Percentiles rank a stretch among this genome's conserved stretches.
Evolutionary conservation across 305 asterid species (phyloP).

Genomic region (Rubia balearica): DNA sequence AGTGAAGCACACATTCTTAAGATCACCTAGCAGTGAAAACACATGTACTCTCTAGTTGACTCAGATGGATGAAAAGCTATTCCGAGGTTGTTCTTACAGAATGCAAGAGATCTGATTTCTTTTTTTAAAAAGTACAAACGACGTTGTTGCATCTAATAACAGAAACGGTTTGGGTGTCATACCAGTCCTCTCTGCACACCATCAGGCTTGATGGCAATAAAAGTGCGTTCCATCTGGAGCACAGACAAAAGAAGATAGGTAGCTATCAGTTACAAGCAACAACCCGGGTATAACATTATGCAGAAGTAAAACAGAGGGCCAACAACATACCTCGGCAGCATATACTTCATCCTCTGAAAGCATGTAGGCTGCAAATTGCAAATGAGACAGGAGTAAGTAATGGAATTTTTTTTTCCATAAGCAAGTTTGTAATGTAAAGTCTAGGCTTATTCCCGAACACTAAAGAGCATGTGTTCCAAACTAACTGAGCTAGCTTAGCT

Average conservation of each 20-base stretch:
- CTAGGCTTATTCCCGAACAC: background rate
- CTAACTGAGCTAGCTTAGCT: background rate
- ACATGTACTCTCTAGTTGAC: background rate
- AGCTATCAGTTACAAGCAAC: constrained; percentile 22
- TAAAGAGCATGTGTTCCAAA: background rate
- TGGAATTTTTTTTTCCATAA: constrained; percentile 18
- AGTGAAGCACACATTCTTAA: constrained; percentile 20
- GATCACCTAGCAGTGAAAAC: constrained; percentile 4
- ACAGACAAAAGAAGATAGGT: constrained; percentile 11
- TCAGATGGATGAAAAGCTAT: background rate
- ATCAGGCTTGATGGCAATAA: constrained; percentile 97
- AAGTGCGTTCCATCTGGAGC: constrained; percentile 73
- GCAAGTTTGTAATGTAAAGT: constrained; percentile 9
- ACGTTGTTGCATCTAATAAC: constrained; percentile 7
- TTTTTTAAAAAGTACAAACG: background rate
- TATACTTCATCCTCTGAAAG: constrained; percentile 79
- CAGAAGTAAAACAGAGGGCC: background rate
- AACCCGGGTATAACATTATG: constrained; percentile 3
- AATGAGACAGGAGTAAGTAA: constrained; percentile 7
- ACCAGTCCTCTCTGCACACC: constrained; percentile 99
- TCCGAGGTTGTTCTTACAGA: background rate
- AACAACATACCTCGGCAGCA: constrained; percentile 67
- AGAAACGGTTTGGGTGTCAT: constrained; percentile 18
- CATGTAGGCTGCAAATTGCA: constrained; percentile 54
- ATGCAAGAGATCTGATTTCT: background rate